These are phyloP conservation scores for Tremella mesenterica DNA, from an alignment of 768 basidiomycete genomes.

Conservation along the genomic window DNA sequence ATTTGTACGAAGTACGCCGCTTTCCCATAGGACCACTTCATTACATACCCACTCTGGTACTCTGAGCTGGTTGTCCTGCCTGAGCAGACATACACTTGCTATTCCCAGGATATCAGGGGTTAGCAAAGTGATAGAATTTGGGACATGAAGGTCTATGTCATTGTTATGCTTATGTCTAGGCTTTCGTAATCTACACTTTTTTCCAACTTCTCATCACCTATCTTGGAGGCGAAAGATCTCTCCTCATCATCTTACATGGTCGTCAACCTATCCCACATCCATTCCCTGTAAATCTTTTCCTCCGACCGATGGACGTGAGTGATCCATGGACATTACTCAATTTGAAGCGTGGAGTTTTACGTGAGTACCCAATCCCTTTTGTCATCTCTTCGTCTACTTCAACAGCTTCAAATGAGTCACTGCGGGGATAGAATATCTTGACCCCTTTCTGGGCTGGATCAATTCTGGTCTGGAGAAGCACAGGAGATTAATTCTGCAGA, in stretches of 20 bases:
- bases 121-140: not conserved
- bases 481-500: conserved; percentile 51
- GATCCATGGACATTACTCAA: conserved; percentile 92
- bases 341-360: conserved; percentile 87
- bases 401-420: not conserved
- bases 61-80: too few species aligned
- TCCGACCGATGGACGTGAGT: conserved; percentile 77
- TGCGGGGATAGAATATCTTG: not conserved
- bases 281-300: conserved; percentile 76
- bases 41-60: too few species aligned
- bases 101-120: too few species aligned
- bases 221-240: conserved; percentile 78
- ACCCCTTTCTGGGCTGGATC: too few species aligned
- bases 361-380: conserved; percentile 53
- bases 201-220: conserved; percentile 39
- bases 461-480: too few species aligned
- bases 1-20: conserved; percentile 85
- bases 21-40: too few species aligned
- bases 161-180: conserved; percentile 16
- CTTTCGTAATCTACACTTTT: conserved; percentile 46
- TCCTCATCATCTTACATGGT: conserved; percentile 85
- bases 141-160: not conserved
- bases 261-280: conserved; percentile 77
- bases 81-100: too few species aligned
- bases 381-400: not conserved